A percentile compares a stretch with the other conserved stretches of the same genome.
Conservation (phyloP, 1,284 basidiomycete species). For the Ganoderma multipileum region DNA sequence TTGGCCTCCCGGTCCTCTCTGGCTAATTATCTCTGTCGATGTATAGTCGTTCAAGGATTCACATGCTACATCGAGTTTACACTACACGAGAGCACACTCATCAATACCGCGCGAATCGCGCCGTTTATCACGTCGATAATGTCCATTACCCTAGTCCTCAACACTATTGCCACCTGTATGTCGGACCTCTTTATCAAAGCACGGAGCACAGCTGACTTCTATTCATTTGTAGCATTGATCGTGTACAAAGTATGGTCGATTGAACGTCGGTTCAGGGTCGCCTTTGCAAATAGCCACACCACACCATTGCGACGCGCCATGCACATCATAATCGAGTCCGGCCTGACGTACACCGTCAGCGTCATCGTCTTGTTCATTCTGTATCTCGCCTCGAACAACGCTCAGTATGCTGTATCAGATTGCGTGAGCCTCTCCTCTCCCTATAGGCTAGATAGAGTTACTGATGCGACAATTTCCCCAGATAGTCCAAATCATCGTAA, state of each 20-base stretch:
- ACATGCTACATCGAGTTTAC: neutral
- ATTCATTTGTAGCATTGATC: constrained; percentile 39
- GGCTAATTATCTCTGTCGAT: neutral
- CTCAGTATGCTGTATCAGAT: constrained; percentile 4
- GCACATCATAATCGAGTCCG: constrained; percentile 16
- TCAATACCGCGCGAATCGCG: neutral
- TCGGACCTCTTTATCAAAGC: constrained; percentile 15
- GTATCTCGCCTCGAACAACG: constrained; percentile 8
- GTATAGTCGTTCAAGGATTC: neutral
- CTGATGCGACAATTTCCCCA: neutral
- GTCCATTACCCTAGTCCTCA: neutral
- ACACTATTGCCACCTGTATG: neutral
- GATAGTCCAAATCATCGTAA: constrained; percentile 3
- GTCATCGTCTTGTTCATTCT: constrained; percentile 3
- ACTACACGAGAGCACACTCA: neutral
- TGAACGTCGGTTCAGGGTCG: neutral
- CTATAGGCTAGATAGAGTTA: neutral
- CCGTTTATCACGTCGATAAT: neutral
- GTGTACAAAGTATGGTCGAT: constrained; percentile 45
- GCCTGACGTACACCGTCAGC: constrained; percentile 14
- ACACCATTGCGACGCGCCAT: neutral
- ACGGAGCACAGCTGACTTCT: constrained; percentile 38
- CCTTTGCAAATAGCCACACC: neutral
- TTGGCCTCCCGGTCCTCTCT: no score
- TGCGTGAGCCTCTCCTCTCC: neutral